Base-by-base conservation (phyloP, 139 green algal genomes). In the Spirogloea muscicola region DNA sequence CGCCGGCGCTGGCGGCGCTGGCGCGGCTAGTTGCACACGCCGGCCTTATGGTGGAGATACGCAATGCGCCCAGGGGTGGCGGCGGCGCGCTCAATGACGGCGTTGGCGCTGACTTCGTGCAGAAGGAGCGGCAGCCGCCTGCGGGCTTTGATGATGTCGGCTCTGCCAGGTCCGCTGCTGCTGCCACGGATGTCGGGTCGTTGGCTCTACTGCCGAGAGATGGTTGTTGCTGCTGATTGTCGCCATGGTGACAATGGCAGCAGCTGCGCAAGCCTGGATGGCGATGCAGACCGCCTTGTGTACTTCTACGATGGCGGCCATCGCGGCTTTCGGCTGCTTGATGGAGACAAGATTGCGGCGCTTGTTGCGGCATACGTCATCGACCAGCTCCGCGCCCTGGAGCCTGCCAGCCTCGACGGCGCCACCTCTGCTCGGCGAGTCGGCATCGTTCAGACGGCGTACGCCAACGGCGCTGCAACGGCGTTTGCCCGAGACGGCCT, bases 371-470 rank as follows among this genome's bases (percentile, higher is more conserved):
- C 3, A 16, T 68, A 70, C 21, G 7, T 87, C 72, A 39, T 16
- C 3, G 38, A 69, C 3, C 39, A 73, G 34, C 43, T 86, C 34
- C 18, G 40, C 38, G 9, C 9, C 4, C 43, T 81, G 13, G 48
- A 27, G 21, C 27, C 62, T 33, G 59, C 10, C 9, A 65, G 6
- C 3, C 4, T 6, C 27, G 63, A 61, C 63, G 63, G 63, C 40
- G 46, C n/a, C 10, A 34, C 16, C n/a, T 46, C 36, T 2, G 37
- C 33, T 16, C 29, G 27, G 36, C 27, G 33, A 52, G 79, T 96
- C 29, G 94, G 94, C 52, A 88, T 97, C 25, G 91, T 98, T 36
- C 95, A 98, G 83, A 99, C 95, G 7, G 95, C 94, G 1, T 99
- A 99, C 68, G 92, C 94, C 27, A 99, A 99, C 78, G 92, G 92